phyloP scores from a whole-genome alignment of 2,329 filamentous ascomycete genomes.

The Exophiala mesophila region DNA sequence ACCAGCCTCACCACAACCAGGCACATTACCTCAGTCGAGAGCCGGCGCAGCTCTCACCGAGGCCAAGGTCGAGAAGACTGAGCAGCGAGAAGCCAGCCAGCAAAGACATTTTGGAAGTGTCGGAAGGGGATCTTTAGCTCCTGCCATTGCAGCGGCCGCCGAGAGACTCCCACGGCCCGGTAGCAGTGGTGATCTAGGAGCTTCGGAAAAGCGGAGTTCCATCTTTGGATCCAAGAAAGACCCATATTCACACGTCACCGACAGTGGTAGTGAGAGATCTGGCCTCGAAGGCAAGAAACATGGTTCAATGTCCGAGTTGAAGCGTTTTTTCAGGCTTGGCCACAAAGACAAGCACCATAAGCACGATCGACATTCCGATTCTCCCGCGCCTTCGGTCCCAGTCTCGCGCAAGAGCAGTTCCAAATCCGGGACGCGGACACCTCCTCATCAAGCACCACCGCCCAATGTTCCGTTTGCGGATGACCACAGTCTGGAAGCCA shows the following conservation, averaged over 20 bases:
- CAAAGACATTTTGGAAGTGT: slow-evolving; percentile 25
- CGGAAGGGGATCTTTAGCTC: slow-evolving; percentile 25
- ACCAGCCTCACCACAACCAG: slow-evolving; percentile 46
- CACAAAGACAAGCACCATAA: slow-evolving; percentile 56
- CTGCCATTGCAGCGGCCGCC: slow-evolving; percentile 26
- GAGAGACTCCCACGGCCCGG: slow-evolving; percentile 42
- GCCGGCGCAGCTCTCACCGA: slow-evolving; percentile 7
- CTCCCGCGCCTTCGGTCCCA: slow-evolving; percentile 48
- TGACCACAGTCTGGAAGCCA: slow-evolving; percentile 82
- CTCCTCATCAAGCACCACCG: slow-evolving; percentile 48
- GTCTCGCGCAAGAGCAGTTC: slow-evolving; percentile 56
- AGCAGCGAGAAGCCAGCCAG: slow-evolving; percentile 6
- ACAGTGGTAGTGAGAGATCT: slow-evolving; percentile 32
- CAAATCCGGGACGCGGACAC: slow-evolving; percentile 48
- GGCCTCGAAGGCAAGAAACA: slow-evolving; percentile 50
- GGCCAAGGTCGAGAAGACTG: slow-evolving; percentile 8
- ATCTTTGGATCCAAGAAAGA: slow-evolving; percentile 53
- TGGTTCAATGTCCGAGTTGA: slow-evolving; percentile 88
- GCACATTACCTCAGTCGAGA: slow-evolving; percentile 27
- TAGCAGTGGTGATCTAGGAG: slow-evolving; percentile 39
- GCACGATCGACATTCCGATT: slow-evolving; percentile 39
- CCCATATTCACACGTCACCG: slow-evolving; percentile 43
- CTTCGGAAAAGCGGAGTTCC: slow-evolving; percentile 47
- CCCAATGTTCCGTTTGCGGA: slow-evolving; percentile 77
- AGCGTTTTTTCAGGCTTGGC: slow-evolving; percentile 89